Percentiles rank a stretch among this genome's conserved stretches.
Conservation (phyloP, 768 basidiomycete species). For the Strobilomyces dryophilus region DNA sequence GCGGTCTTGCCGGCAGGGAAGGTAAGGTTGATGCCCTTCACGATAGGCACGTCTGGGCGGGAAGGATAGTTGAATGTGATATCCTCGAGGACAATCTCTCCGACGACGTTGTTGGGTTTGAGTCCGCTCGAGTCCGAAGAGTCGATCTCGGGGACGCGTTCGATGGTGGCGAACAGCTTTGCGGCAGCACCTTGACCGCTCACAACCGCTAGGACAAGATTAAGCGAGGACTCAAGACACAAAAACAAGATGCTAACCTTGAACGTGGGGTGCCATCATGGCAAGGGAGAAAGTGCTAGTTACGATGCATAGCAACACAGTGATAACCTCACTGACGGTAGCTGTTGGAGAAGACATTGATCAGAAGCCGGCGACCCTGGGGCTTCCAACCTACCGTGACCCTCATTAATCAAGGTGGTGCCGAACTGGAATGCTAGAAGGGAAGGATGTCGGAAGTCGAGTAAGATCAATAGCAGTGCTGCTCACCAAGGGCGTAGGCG, state of each 20-base stretch:
- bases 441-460: neutral
- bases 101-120: conserved; percentile 63
- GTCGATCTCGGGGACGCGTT: conserved; percentile 84
- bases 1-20: conserved; percentile 78
- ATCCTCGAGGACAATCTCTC: conserved; percentile 67
- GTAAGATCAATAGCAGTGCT: neutral
- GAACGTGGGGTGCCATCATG: conserved; percentile 81
- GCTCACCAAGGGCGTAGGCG: conserved; percentile 62
- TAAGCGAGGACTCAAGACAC: too few species aligned
- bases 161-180: conserved; percentile 84
- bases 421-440: conserved; percentile 79
- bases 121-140: conserved; percentile 63
- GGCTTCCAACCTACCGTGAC: conserved; percentile 39
- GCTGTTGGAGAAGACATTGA: conserved; percentile 34
- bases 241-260: conserved; percentile 45
- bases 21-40: conserved; percentile 60
- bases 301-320: conserved; percentile 77
- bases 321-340: conserved; percentile 71
- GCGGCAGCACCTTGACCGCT: conserved; percentile 81
- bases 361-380: neutral
- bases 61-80: conserved; percentile 86
- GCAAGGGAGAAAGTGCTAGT: conserved; percentile 91
- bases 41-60: conserved; percentile 75
- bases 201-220: conserved; percentile 50
- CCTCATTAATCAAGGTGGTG: conserved; percentile 71